phyloP scores from a whole-genome alignment of 2,329 filamentous ascomycete genomes.

The Penicillium oxalicum region DNA sequence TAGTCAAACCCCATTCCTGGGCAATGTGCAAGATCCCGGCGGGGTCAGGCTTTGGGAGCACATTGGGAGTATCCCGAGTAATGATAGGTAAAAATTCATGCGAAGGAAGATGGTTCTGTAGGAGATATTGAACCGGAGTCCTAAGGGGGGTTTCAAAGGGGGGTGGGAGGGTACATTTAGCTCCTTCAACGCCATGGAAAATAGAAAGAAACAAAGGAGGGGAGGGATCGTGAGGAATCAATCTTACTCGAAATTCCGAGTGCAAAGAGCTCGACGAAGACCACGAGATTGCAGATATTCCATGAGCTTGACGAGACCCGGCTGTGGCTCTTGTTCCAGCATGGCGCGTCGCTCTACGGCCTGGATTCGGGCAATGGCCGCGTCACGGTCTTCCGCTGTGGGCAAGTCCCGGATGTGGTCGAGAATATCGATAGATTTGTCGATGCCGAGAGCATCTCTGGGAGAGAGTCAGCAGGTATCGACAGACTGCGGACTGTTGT shows the following conservation, averaged over 20 bases:
- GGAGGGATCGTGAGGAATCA: no score
- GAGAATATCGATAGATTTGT: slow-evolving; percentile 73
- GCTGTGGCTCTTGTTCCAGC: slow-evolving; percentile 71
- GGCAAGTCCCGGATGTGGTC: slow-evolving; percentile 77
- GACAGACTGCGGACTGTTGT: no score
- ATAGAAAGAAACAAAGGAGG: no score
- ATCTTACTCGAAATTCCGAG: slow-evolving; percentile 75
- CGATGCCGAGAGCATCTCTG: slow-evolving; percentile 61
- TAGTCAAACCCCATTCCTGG: slow-evolving; percentile 60
- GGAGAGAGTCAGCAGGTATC: background rate
- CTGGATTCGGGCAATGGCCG: slow-evolving; percentile 68
- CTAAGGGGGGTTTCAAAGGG: slow-evolving; percentile 13
- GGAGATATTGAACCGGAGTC: slow-evolving; percentile 39
- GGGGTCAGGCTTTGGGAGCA: slow-evolving; percentile 73
- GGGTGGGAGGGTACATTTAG: no score
- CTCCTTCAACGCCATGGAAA: no score
- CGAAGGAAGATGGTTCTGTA: slow-evolving; percentile 65
- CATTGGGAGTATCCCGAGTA: slow-evolving; percentile 67
- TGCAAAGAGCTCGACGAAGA: slow-evolving; percentile 80
- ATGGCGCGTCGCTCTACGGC: slow-evolving; percentile 77
- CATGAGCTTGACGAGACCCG: slow-evolving; percentile 74
- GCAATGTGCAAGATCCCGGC: slow-evolving; percentile 86
- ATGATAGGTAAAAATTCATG: slow-evolving; percentile 71
- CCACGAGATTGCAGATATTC: slow-evolving; percentile 63
- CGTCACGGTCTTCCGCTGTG: slow-evolving; percentile 49